Conservation (phyloP, 495 filamentous ascomycete species). For the Collariella sp. region DNA sequence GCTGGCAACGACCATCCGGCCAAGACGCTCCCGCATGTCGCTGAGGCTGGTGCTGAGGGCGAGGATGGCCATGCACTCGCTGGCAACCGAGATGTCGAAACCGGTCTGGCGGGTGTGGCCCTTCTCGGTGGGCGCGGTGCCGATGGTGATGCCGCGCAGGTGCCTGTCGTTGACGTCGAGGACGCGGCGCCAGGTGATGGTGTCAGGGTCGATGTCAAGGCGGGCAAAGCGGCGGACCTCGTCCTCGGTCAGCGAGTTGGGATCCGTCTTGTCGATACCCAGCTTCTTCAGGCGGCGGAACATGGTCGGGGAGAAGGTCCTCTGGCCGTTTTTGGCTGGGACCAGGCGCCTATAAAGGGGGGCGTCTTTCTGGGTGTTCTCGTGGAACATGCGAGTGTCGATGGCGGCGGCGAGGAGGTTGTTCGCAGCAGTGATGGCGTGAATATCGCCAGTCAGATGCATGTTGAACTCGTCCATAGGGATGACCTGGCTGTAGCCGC, state of each 20-base stretch:
- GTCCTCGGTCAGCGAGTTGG: conserved; percentile 79
- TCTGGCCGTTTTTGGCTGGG: conserved; percentile 80
- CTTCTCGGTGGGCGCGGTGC: conserved; percentile 82
- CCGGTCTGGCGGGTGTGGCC: conserved; percentile 74
- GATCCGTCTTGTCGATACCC: conserved; percentile 90
- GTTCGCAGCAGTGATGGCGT: conserved; percentile 94
- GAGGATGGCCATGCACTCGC: conserved; percentile 96
- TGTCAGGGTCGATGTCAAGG: conserved; percentile 90
- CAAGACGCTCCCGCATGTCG: conserved; percentile 90
- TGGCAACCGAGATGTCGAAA: conserved; percentile 96
- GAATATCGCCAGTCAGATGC: conserved; percentile 94
- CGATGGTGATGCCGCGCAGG: conserved; percentile 78
- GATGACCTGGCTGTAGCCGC: conserved; percentile 97
- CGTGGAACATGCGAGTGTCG: conserved; percentile 97
- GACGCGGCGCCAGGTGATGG: conserved; percentile 94
- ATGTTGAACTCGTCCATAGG: conserved; percentile 99
- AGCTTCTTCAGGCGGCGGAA: conserved; percentile 87
- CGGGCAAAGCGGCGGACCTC: conserved; percentile 83
- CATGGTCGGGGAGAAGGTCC: conserved; percentile 81
- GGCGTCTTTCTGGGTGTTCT: conserved; percentile 85
- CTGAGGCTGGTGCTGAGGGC: conserved; percentile 79
- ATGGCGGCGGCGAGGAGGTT: conserved; percentile 97
- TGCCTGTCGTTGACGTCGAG: conserved; percentile 96
- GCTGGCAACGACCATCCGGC: conserved; percentile 92
- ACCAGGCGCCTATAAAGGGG: conserved; percentile 84